A percentile compares a stretch with the other conserved stretches of the same genome.
These are phyloP conservation scores for Agaricus sinodeliciosus DNA, from an alignment of 768 basidiomycete genomes.

Conservation along the genomic window DNA sequence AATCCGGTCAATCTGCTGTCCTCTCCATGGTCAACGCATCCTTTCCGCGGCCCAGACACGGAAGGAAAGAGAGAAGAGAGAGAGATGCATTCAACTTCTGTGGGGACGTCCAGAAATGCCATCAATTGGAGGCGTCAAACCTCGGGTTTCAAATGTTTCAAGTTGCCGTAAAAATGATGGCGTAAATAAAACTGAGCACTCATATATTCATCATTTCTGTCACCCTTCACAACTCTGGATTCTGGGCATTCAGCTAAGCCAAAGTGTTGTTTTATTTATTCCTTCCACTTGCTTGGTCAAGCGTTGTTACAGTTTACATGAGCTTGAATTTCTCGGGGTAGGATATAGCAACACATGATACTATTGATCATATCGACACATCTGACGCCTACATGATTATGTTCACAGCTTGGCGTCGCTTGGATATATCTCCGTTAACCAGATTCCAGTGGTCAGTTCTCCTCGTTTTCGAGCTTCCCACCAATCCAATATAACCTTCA, in stretches of 20 bases:
- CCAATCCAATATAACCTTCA: conserved; percentile 66
- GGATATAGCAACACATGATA: neutral
- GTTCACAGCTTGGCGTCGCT: conserved; percentile 18
- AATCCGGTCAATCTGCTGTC: neutral
- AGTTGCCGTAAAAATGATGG: conserved; percentile 1
- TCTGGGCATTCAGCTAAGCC: no score
- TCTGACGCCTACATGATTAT: neutral
- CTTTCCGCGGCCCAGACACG: neutral
- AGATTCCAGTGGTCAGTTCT: conserved; percentile 54
- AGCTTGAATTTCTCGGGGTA: neutral
- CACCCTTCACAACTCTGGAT: neutral
- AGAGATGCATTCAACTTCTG: neutral
- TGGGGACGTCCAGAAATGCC: neutral
- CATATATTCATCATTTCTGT: neutral
- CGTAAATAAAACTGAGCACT: neutral
- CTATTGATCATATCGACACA: neutral
- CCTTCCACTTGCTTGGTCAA: no score
- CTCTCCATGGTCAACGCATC: neutral
- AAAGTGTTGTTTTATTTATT: no score
- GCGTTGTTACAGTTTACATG: no score
- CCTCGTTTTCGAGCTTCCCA: conserved; percentile 41
- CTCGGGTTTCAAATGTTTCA: conserved; percentile 1
- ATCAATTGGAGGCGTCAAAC: neutral
- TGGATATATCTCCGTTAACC: conserved; percentile 45
- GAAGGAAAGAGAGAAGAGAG: neutral